Base-by-base conservation (phyloP, 495 filamentous ascomycete genomes). In the Podospora sp. region DNA sequence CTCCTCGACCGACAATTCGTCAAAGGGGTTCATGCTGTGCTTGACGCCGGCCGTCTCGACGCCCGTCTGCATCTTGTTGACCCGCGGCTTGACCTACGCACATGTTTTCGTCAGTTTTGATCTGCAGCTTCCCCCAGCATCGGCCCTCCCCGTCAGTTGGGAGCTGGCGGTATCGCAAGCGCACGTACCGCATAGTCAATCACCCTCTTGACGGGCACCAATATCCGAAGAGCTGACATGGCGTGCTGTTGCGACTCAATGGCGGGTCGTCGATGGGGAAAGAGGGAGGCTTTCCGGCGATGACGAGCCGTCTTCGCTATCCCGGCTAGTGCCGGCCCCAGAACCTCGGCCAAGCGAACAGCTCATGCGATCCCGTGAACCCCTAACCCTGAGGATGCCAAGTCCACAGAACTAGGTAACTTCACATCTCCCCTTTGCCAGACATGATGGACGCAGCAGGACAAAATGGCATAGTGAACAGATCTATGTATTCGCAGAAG, bases 11-110 rank as follows among this genome's bases (percentile, higher is more conserved):
- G 92, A 93, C 77, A 99, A 92, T 80, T 98, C 95, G 82, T 99
- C 95, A 84, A 99, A 99, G 59, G 95, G 95, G 86, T 99, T 99
- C 85, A 98, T 92, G 78, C 87, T 91, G 86, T 97, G 95, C 81
- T 98, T 99, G 72, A 98, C 93, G 71, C 90, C 91, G 56, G 86
- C 80, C 55, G 92, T 97, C 81, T 96, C 93, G 80, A 99, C 89
- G 76, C 88, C 96, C 50, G 95, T 98, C 78, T 92, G 89, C 75
- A 95, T 80, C 78, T 95, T 94, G 88, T 97, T 97, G 85, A 98
- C 92, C 71, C 95, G 92, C 64, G 95, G 95, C 85, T 97, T 97
- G 86, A 97, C 87, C 95, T 99, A 75, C 63, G 40, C 29, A 35
- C 25, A 26, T 11, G 50, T 61, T 27, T 12, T 36, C 20, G 63